Conservation (phyloP, 768 basidiomycete species). For the Mycena capillaripes region DNA sequence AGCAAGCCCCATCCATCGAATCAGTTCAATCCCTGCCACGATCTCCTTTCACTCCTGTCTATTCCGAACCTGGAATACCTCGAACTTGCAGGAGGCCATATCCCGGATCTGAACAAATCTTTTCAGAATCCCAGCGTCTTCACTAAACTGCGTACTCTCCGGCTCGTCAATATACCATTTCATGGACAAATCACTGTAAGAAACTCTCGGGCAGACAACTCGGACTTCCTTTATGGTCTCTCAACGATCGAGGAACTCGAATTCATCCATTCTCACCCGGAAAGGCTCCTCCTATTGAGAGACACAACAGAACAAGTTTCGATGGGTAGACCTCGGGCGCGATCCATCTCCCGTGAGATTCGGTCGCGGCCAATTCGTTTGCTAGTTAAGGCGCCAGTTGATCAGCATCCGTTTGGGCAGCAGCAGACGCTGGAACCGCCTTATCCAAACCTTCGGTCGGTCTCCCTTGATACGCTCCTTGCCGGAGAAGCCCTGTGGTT, state of each 20-base stretch:
- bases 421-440: neutral
- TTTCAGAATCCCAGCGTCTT: conserved; percentile 26
- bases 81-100: conserved; percentile 23
- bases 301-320: neutral
- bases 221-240: conserved; percentile 25
- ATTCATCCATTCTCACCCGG: conserved; percentile 28
- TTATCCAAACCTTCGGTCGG: conserved; percentile 31
- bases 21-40: conserved; percentile 27
- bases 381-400: too few species aligned
- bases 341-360: conserved; percentile 24
- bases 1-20: conserved; percentile 30
- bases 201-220: conserved; percentile 14
- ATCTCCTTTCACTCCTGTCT: conserved; percentile 24
- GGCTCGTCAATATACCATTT: conserved; percentile 20
- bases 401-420: neutral
- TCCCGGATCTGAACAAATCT: conserved; percentile 28
- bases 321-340: conserved; percentile 9
- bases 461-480: conserved; percentile 29
- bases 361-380: neutral
- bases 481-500: conserved; percentile 29
- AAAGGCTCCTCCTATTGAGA: conserved; percentile 24
- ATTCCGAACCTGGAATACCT: conserved; percentile 36
- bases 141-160: conserved; percentile 29
- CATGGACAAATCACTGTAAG: neutral
- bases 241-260: conserved; percentile 26